These are phyloP conservation scores for Streptanthus diversifolius DNA, from an alignment of 345 rosid species.

Conservation along the genomic window DNA sequence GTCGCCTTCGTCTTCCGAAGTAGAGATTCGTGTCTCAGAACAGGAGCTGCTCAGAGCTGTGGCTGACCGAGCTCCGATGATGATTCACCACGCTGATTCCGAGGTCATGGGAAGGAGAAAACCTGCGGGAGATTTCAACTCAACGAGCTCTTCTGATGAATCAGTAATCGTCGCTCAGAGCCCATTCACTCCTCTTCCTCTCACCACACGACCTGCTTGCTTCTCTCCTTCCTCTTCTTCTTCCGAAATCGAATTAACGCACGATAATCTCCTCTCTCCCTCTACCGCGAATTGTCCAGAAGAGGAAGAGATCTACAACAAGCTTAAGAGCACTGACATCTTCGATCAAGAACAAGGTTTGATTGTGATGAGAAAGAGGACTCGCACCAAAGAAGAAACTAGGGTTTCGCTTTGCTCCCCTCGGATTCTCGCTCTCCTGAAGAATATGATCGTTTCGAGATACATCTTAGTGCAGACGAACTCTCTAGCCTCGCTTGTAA, in stretches of 20 bases:
- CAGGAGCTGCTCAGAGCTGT: conserved; percentile 58
- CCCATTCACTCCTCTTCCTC: conserved; percentile 66
- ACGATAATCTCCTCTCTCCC: background rate
- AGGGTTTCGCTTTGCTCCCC: conserved; percentile 23
- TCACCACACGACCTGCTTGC: conserved; percentile 72
- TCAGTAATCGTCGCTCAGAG: conserved; percentile 47
- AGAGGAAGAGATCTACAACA: conserved; percentile 31
- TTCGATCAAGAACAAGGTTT: conserved; percentile 35
- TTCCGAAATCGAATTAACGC: conserved; percentile 26
- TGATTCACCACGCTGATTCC: conserved; percentile 48
- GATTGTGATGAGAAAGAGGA: conserved; percentile 33
- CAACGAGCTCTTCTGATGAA: conserved; percentile 57
- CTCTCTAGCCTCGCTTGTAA: conserved; percentile 60
- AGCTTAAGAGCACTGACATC: conserved; percentile 16
- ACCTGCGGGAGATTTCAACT: conserved; percentile 26
- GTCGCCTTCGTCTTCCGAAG: background rate
- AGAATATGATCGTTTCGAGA: conserved; percentile 21
- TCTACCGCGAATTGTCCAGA: conserved; percentile 4
- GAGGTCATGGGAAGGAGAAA: conserved; percentile 37
- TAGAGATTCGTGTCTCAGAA: conserved; percentile 59
- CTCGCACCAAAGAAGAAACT: conserved; percentile 26
- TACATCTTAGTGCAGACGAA: conserved; percentile 28
- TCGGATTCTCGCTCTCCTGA: conserved; percentile 13
- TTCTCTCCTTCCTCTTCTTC: conserved; percentile 66
- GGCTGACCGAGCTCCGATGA: conserved; percentile 44